These are phyloP conservation scores for Taiozyma onychis DNA, from an alignment of 1,139 yeast genomes.

Conservation along the genomic window DNA sequence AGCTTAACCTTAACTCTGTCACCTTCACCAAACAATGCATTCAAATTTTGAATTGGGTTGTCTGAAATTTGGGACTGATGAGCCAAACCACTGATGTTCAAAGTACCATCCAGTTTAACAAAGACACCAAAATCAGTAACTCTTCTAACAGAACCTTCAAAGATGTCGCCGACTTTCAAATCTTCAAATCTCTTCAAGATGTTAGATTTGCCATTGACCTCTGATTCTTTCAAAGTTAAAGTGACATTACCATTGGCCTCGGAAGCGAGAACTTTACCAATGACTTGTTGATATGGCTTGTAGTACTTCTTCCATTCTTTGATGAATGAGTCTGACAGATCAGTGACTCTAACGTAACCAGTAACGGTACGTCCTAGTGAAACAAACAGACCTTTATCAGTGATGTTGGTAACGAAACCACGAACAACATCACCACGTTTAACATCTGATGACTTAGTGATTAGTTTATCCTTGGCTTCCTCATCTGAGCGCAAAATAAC, in stretches of 20 bases:
- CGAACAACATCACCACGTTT: constrained; percentile 65
- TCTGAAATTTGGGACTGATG: constrained; percentile 87
- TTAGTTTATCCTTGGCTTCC: constrained; percentile 47
- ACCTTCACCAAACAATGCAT: constrained; percentile 73
- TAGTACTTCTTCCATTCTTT: constrained; percentile 85
- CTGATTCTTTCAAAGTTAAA: constrained; percentile 78
- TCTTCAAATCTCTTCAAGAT: constrained; percentile 57
- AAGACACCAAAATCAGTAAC: constrained; percentile 91
- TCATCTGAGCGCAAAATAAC: constrained; percentile 52
- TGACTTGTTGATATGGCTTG: constrained; percentile 66
- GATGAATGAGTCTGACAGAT: constrained; percentile 73
- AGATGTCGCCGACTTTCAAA: constrained; percentile 60
- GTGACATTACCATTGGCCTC: constrained; percentile 61
- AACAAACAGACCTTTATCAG: constrained; percentile 76
- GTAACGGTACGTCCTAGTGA: constrained; percentile 65
- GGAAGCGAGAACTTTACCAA: constrained; percentile 65
- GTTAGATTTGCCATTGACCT: constrained; percentile 63
- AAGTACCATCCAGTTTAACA: constrained; percentile 70
- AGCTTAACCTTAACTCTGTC: constrained; percentile 86
- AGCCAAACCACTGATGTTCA: constrained; percentile 77
- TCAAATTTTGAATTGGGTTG: constrained; percentile 41
- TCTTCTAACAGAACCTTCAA: constrained; percentile 73
- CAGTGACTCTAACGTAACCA: constrained; percentile 79
- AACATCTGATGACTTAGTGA: constrained; percentile 50
- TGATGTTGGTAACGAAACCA: constrained; percentile 73